A percentile compares a stretch with the other conserved stretches of the same genome.
Evolutionary conservation across 495 filamentous ascomycete species (phyloP).

Genomic region (Pseudoneurospora amorphoporcata): DNA sequence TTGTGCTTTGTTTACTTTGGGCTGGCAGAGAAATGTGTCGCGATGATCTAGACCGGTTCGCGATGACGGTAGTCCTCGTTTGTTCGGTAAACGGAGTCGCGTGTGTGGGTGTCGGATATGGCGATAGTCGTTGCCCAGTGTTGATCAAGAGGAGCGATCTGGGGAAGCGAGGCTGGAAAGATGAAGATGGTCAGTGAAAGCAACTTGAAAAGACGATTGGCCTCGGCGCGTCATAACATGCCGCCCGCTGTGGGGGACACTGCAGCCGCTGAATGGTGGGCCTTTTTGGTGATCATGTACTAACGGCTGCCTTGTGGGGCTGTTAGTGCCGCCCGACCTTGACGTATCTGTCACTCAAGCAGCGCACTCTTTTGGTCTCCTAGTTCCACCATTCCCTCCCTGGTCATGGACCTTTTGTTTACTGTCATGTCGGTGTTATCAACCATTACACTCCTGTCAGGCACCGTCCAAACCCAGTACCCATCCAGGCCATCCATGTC

Average conservation of each 20-base stretch:
- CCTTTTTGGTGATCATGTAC: not conserved
- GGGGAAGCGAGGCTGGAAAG: not conserved
- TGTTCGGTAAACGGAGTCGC: not conserved
- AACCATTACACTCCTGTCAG: not conserved
- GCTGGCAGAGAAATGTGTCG: not conserved
- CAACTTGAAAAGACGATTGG: not conserved
- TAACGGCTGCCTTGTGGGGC: not conserved
- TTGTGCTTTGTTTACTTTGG: not conserved
- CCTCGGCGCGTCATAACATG: not conserved
- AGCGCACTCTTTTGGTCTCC: too few relatives aligned
- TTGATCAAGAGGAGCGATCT: not conserved
- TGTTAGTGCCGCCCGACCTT: not conserved
- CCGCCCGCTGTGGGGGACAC: not conserved
- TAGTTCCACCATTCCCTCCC: too few relatives aligned
- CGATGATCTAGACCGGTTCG: not conserved
- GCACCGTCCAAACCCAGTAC: not conserved
- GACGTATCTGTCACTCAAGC: not conserved
- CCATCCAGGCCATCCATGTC: not conserved
- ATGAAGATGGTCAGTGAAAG: not conserved
- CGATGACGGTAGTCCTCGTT: not conserved
- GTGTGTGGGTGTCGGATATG: not conserved
- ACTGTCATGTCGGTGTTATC: too few relatives aligned
- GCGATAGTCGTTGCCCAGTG: not conserved
- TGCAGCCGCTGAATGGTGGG: not conserved
- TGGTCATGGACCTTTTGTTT: too few relatives aligned